Conservation (phyloP, 148 eudicot species). For the Talinum fruticosum region DNA sequence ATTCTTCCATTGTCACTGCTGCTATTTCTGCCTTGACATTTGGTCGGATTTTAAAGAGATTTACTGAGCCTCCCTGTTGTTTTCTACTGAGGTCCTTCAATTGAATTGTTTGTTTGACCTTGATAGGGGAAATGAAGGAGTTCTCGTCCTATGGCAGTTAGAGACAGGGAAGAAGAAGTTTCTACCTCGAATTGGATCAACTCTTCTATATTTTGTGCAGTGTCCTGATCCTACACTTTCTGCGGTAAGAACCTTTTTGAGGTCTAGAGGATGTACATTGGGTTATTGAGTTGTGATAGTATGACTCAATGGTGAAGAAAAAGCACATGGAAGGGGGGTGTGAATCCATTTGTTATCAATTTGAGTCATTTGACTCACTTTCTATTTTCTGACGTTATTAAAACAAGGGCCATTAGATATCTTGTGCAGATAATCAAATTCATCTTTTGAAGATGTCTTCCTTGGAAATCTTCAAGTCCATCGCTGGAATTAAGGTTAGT, state of each 20-base stretch:
- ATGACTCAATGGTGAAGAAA: background rate
- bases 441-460: conserved; percentile 74
- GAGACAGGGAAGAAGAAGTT: conserved; percentile 87
- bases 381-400: conserved; percentile 2
- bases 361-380: conserved; percentile 3
- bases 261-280: background rate
- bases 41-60: background rate
- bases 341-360: conserved; percentile 3
- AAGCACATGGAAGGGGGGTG: background rate
- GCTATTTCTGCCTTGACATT: background rate
- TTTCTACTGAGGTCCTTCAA: background rate
- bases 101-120: conserved; percentile 11
- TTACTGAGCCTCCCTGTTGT: background rate
- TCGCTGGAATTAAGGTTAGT: conserved; percentile 91
- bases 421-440: conserved; percentile 84
- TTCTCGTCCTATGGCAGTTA: conserved; percentile 92
- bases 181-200: conserved; percentile 81
- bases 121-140: conserved; percentile 91
- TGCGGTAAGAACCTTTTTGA: conserved; percentile 46
- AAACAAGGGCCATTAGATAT: conserved; percentile 53
- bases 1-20: conserved; percentile 2
- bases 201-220: conserved; percentile 58
- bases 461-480: conserved; percentile 68
- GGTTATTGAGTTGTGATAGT: background rate
- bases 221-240: conserved; percentile 77